phyloP scores from a whole-genome alignment of 2,329 filamentous ascomycete species.

The Arthrobotrys conoides region DNA sequence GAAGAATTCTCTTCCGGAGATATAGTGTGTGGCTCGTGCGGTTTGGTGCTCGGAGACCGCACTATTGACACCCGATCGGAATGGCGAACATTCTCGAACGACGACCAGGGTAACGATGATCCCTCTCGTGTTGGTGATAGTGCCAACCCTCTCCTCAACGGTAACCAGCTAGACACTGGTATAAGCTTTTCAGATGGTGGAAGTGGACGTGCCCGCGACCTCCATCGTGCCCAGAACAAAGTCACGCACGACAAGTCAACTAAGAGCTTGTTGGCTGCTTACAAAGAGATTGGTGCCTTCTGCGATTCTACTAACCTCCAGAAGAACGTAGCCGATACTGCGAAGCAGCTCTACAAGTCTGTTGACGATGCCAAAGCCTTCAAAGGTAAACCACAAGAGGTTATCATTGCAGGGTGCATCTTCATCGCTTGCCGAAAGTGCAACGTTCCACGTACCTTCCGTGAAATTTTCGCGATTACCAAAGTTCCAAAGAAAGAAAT shows the following conservation, averaged over 20 bases:
- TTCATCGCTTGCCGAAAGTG: conserved; percentile 97
- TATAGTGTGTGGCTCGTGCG: conserved; percentile 92
- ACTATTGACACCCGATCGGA: conserved; percentile 97
- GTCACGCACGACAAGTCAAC: conserved; percentile 84
- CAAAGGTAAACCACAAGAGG: conserved; percentile 94
- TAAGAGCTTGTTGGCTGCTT: conserved; percentile 82
- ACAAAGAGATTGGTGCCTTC: conserved; percentile 88
- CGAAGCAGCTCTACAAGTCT: conserved; percentile 95
- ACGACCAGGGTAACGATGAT: conserved; percentile 95
- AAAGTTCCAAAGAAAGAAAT: conserved; percentile 98
- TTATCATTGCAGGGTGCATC: conserved; percentile 94
- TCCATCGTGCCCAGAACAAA: conserved; percentile 87
- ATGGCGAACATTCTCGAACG: conserved; percentile 99
- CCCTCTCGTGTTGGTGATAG: conserved; percentile 98
- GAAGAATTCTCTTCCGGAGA: conserved; percentile 95
- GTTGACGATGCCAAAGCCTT: conserved; percentile 93
- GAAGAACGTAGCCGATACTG: conserved; percentile 85
- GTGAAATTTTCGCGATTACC: conserved; percentile 93
- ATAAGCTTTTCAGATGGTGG: conserved; percentile 86
- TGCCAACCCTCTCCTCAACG: conserved; percentile 88
- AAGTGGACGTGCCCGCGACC: conserved; percentile 78
- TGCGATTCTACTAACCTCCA: conserved; percentile 88
- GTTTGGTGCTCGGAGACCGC: conserved; percentile 88
- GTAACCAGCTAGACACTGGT: conserved; percentile 87
- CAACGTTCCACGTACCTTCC: conserved; percentile 87